These are phyloP conservation scores for Saturnispora diversa DNA, from an alignment of 805 yeast genomes.

Conservation along the genomic window DNA sequence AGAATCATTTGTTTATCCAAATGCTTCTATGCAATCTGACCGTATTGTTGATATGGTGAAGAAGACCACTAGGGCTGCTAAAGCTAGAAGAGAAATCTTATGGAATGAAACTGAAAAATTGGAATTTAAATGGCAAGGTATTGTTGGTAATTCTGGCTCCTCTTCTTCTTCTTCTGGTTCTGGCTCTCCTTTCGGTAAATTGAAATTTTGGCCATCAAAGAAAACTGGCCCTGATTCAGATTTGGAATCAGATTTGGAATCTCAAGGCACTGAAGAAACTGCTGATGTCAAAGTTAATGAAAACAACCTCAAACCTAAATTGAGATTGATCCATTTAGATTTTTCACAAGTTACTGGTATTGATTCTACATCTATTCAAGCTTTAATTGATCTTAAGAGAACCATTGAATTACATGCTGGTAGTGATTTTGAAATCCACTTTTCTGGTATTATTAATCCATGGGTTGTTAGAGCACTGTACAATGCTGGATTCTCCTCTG, in stretches of 20 bases:
- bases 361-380: constrained; percentile 76
- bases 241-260: neutral
- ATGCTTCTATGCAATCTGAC: constrained; percentile 68
- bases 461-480: constrained; percentile 79
- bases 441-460: constrained; percentile 74
- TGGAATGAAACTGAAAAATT: constrained; percentile 87
- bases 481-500: constrained; percentile 58
- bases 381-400: constrained; percentile 66
- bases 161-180: too few relatives aligned
- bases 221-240: neutral
- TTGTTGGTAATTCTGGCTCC: neutral
- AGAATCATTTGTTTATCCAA: constrained; percentile 77
- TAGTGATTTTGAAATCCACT: constrained; percentile 81
- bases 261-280: neutral
- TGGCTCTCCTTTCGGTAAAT: too few relatives aligned
- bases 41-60: constrained; percentile 59
- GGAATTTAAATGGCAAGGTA: constrained; percentile 16
- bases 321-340: constrained; percentile 71
- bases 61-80: constrained; percentile 52
- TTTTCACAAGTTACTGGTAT: constrained; percentile 67
- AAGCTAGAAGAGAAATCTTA: constrained; percentile 45
- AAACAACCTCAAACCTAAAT: constrained; percentile 45
- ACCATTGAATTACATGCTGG: constrained; percentile 69
- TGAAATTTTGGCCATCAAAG: constrained; percentile 20
- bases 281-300: constrained; percentile 24